Base-by-base conservation (phyloP, 2,329 filamentous ascomycete genomes). In the Zelopaecilomyces penicillatus region DNA sequence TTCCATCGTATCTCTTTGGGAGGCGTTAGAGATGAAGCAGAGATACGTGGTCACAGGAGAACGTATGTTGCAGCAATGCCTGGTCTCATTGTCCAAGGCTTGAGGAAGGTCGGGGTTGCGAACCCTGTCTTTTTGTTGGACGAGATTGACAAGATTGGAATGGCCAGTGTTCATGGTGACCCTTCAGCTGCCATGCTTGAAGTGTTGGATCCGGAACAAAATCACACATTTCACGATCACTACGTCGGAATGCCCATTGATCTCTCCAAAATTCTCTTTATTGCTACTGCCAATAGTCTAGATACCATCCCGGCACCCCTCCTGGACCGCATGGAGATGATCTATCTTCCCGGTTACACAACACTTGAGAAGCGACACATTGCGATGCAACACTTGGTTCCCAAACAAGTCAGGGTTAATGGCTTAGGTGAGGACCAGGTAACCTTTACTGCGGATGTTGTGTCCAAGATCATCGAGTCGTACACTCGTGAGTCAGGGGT, bases 31-130 rank as follows among this genome's bases (percentile, higher is more conserved):
- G 93, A 98, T 57, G 93, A 98, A 64, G 93, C 93, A 11, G 93
- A 98, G 67, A 97, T 98, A 48, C 80, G 93, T 48, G 93, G 93
- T 7, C 93, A 98, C 65, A 79, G 93, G 45, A 78, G 93, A 54
- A 98, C 93, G 1, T 98, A 98, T 60, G 93, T 98, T 47, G 93
- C 93, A 26, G 93, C 93, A n/a, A 96, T 98, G 91, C 93, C 93
- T 7, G 93, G 93, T 43, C 73, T 97, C 44, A 85, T 98, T 47
- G 90, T 97, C 30, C 90, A 89, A 61, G 93, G 91, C 0, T 64
- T 98, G 44, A 90, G 93, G 68, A 98, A 97, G 69, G 91, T 94
- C 30, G 91, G 90, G 39, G 91, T 97, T 19, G 81, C 88, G 3
- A 98, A 98, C 60, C 93, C 93, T 0, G 91, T 98, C 45, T 87